Evolutionary conservation across 2,329 filamentous ascomycete species (phyloP).

Genomic region (Ophiostoma tasmaniense): DNA sequence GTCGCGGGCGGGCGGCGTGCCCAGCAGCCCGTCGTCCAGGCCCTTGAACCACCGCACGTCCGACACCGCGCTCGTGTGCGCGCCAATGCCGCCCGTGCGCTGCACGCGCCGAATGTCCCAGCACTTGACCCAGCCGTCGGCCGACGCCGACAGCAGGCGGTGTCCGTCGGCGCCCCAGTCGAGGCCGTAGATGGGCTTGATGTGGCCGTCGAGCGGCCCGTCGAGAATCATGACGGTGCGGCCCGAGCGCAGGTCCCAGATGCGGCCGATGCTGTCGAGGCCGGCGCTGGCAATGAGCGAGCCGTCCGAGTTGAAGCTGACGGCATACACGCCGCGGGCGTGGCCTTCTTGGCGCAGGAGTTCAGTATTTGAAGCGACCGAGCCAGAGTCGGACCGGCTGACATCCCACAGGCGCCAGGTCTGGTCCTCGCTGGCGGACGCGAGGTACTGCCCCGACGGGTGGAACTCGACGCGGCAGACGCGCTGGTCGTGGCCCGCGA

Average conservation of each 20-base stretch:
- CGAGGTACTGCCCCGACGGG: conserved; percentile 79
- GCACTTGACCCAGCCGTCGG: conserved; percentile 93
- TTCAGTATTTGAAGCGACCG: neutral
- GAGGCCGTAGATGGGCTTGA: conserved; percentile 84
- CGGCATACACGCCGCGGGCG: conserved; percentile 82
- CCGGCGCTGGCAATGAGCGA: conserved; percentile 87
- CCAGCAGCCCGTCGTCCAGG: conserved; percentile 61
- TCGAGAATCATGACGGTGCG: conserved; percentile 94
- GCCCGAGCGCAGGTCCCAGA: conserved; percentile 91
- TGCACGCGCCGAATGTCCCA: conserved; percentile 93
- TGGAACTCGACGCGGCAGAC: conserved; percentile 93
- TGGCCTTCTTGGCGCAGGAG: conserved; percentile 88
- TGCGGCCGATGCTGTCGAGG: conserved; percentile 83
- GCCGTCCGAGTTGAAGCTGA: conserved; percentile 85
- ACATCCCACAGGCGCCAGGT: conserved; percentile 97
- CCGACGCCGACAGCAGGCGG: conserved; percentile 84
- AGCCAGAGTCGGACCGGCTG: conserved; percentile 54
- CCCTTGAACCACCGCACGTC: conserved; percentile 94
- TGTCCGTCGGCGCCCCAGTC: conserved; percentile 91
- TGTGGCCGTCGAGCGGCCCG: conserved; percentile 69
- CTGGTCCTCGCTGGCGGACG: conserved; percentile 89
- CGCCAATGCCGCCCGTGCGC: conserved; percentile 74
- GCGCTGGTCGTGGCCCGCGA: conserved; percentile 75
- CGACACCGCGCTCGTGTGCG: conserved; percentile 83
- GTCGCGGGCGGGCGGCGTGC: conserved; percentile 50